phyloP scores from a whole-genome alignment of 192 early-diverging fungal genomes.

The Oehlia diaphana region DNA sequence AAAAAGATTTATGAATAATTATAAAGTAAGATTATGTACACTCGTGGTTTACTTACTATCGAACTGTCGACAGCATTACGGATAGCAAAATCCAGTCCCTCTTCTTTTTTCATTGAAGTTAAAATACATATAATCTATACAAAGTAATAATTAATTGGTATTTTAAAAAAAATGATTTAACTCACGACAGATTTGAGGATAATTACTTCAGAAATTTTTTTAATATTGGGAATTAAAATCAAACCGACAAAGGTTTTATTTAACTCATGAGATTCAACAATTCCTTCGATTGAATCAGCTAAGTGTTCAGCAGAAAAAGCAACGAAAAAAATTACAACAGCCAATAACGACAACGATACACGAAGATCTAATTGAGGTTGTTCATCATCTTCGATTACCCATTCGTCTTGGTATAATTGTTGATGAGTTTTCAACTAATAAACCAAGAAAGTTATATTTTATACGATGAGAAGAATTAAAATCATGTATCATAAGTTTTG shows the following conservation, averaged over 20 bases:
- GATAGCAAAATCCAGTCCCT: slow-evolving; percentile 88
- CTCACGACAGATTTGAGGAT: too few relatives aligned
- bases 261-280: slow-evolving; percentile 69
- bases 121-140: slow-evolving; percentile 71
- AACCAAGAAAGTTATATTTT: slow-evolving; percentile 16
- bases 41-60: slow-evolving; percentile 37
- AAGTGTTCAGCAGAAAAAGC: slow-evolving; percentile 78
- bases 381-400: slow-evolving; percentile 56
- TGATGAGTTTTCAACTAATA: neutral
- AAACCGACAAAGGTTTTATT: slow-evolving; percentile 87
- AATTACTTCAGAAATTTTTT: slow-evolving; percentile 75
- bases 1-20: neutral
- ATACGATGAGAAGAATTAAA: too few relatives aligned
- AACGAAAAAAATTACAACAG: slow-evolving; percentile 65
- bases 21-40: too few relatives aligned
- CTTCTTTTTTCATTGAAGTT: slow-evolving; percentile 43
- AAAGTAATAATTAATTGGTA: neutral
- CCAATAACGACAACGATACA: slow-evolving; percentile 41
- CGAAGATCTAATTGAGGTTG: slow-evolving; percentile 55
- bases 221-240: slow-evolving; percentile 86
- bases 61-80: slow-evolving; percentile 83
- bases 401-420: neutral
- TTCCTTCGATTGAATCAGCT: slow-evolving; percentile 78
- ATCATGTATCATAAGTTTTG: too few relatives aligned
- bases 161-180: neutral